These are phyloP conservation scores for Arthrinium puccinioides DNA, from an alignment of 2,329 filamentous ascomycete species.

Conservation along the genomic window DNA sequence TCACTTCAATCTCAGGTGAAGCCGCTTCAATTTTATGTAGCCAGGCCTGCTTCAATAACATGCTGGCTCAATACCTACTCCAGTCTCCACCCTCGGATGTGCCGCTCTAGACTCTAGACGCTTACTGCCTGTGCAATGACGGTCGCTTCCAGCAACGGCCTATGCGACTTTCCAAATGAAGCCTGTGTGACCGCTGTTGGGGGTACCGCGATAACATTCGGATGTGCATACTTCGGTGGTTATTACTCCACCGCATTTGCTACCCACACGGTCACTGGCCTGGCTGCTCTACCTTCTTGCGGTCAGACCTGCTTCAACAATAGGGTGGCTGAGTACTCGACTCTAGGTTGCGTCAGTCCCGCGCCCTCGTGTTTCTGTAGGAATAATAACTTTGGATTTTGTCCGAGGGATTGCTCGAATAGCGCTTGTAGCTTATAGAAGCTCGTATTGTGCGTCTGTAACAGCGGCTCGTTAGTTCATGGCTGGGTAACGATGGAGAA, in stretches of 20 bases:
- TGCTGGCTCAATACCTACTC: conserved; percentile 4
- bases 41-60: conserved; percentile 5
- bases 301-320: conserved; percentile 5
- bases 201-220: conserved; percentile 1
- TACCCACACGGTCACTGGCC: neutral
- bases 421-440: too few species aligned
- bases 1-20: neutral
- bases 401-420: too few species aligned
- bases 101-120: conserved; percentile 19
- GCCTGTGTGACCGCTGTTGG: conserved; percentile 26
- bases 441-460: too few species aligned
- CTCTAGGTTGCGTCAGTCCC: conserved; percentile 1
- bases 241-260: conserved; percentile 1
- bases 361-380: too few species aligned
- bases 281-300: conserved; percentile 1
- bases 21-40: neutral
- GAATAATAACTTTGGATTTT: too few species aligned
- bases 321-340: conserved; percentile 2
- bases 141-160: conserved; percentile 34
- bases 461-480: too few species aligned
- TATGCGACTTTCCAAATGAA: conserved; percentile 37
- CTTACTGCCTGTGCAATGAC: conserved; percentile 34
- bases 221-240: conserved; percentile 3
- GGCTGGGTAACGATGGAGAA: too few species aligned
- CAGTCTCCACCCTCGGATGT: conserved; percentile 39